Conservation (phyloP, 2,329 filamentous ascomycete species). For the Phoma sp. region DNA sequence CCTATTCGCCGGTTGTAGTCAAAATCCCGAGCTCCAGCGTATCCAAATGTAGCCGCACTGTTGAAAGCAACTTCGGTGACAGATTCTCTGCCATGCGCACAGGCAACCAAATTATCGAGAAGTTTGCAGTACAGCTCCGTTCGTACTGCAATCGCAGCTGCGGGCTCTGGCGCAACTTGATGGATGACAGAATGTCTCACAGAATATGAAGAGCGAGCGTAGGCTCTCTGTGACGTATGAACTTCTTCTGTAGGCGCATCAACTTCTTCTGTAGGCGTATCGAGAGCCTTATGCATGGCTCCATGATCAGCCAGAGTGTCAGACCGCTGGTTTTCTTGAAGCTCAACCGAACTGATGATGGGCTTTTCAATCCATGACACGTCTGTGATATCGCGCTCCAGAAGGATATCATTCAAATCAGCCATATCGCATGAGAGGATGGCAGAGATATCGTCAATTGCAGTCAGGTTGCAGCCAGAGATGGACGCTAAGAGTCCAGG, state of each 20-base stretch:
- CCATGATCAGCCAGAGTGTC: too few relatives aligned
- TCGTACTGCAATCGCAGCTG: background rate
- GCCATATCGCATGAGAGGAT: background rate
- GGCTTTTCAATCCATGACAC: background rate
- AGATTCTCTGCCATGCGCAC: background rate
- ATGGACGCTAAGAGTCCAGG: background rate
- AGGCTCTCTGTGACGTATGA: too few relatives aligned
- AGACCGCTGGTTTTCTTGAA: too few relatives aligned
- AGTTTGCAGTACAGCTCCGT: background rate
- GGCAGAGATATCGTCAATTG: background rate
- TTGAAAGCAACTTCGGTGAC: background rate
- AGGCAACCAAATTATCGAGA: background rate
- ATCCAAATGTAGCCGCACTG: background rate
- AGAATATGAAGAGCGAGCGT: too few relatives aligned
- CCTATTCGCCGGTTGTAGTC: constrained; percentile 24
- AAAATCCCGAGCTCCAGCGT: constrained; percentile 20
- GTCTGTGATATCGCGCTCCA: background rate
- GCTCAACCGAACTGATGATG: background rate
- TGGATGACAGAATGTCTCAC: too few relatives aligned
- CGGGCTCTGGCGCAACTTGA: too few relatives aligned
- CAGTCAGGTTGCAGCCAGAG: background rate
- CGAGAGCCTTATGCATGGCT: too few relatives aligned
- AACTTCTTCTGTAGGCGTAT: too few relatives aligned
- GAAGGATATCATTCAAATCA: background rate
- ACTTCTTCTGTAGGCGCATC: too few relatives aligned